Conservation (phyloP, 306 rosid genomes). For the Rosa chinensis region DNA sequence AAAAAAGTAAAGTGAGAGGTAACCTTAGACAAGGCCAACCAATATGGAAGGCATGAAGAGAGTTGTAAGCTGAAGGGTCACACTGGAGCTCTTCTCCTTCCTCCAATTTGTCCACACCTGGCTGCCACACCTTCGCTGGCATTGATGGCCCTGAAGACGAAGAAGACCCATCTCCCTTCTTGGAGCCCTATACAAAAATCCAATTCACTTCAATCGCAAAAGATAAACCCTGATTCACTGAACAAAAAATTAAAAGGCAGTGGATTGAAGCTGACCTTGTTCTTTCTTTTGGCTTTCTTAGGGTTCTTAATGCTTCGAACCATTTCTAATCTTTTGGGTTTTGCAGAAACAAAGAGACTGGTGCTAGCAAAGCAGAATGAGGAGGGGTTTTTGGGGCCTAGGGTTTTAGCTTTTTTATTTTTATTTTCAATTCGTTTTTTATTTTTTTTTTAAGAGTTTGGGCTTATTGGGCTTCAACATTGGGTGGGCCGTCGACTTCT, state of each 20-base stretch:
- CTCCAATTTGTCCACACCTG: slow-evolving; percentile 92
- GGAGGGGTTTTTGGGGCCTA: slow-evolving; percentile 24
- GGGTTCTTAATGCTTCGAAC: slow-evolving; percentile 71
- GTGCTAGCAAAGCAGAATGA: not conserved
- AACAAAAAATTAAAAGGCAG: not conserved
- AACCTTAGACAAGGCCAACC: slow-evolving; percentile 97
- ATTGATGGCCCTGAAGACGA: slow-evolving; percentile 55
- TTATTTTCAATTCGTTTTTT: not conserved
- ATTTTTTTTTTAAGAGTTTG: too few species aligned
- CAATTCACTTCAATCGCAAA: not conserved
- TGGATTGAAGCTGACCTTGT: slow-evolving; percentile 47
- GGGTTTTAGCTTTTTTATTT: slow-evolving; percentile 13
- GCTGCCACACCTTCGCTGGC: slow-evolving; percentile 89
- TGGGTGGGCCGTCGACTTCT: not conserved
- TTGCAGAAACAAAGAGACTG: not conserved
- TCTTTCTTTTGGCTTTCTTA: slow-evolving; percentile 74
- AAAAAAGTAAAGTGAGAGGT: not conserved
- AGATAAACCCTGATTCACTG: not conserved
- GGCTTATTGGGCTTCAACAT: not conserved
- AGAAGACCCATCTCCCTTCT: slow-evolving; percentile 62
- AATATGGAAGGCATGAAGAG: slow-evolving; percentile 84
- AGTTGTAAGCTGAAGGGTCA: slow-evolving; percentile 85
- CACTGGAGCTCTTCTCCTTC: slow-evolving; percentile 99
- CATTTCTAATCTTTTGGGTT: slow-evolving; percentile 30
- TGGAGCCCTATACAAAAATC: slow-evolving; percentile 38